Evolutionary conservation across 2,329 filamentous ascomycete species (phyloP).

Genomic region (Colletotrichum musicola): DNA sequence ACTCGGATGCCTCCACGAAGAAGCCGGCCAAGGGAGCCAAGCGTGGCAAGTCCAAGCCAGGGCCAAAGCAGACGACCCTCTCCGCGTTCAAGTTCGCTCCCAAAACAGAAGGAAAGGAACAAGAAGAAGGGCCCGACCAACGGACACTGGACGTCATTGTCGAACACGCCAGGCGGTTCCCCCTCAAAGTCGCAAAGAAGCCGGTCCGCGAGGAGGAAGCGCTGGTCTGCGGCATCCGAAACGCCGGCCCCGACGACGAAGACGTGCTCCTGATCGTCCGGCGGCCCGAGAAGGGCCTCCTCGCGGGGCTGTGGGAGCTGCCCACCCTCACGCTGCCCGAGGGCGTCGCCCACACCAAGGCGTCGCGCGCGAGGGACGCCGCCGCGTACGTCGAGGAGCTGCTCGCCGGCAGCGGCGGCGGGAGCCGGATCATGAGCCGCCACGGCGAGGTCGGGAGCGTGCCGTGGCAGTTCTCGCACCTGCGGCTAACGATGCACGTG

Average conservation of each 20-base stretch:
- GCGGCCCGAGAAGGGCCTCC: constrained; percentile 65
- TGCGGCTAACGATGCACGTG: constrained; percentile 70
- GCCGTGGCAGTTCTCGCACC: constrained; percentile 69
- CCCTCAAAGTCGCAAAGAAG: constrained; percentile 64
- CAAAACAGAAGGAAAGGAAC: constrained; percentile 26
- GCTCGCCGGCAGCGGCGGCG: constrained; percentile 37
- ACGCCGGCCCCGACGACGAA: constrained; percentile 42
- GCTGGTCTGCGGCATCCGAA: constrained; percentile 65
- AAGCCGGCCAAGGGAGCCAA: constrained; percentile 32
- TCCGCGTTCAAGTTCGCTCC: constrained; percentile 51
- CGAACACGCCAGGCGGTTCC: constrained; percentile 63
- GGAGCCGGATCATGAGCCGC: constrained; percentile 45
- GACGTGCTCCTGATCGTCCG: constrained; percentile 59
- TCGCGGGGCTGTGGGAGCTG: constrained; percentile 69
- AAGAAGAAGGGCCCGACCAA: constrained; percentile 12
- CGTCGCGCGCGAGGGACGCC: constrained; percentile 53
- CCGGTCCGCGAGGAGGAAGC: constrained; percentile 64
- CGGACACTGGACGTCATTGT: constrained; percentile 50
- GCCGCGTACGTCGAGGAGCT: constrained; percentile 48
- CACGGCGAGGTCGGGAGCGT: constrained; percentile 61
- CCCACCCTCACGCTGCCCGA: constrained; percentile 58
- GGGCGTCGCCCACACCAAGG: constrained; percentile 43
- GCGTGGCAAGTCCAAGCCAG: constrained; percentile 7
- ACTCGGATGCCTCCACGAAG: constrained; percentile 23
- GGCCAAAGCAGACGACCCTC: constrained; percentile 47